Base-by-base conservation (phyloP, 306 rosid species). In the Vicia villosa region DNA sequence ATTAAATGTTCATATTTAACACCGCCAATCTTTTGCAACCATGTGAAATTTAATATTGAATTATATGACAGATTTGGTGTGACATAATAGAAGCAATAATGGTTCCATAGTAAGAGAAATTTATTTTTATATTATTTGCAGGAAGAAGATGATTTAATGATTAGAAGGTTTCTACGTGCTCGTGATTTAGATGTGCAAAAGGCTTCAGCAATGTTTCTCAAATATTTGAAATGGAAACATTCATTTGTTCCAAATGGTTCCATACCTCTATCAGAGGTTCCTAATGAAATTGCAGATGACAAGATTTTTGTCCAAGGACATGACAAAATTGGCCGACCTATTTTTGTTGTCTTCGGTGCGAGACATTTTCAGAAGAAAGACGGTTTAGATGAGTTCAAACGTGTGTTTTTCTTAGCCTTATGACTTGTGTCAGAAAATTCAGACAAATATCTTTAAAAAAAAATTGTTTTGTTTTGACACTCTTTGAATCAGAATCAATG, bases 91-190 rank as follows among this genome's bases (percentile, higher is more conserved):
- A 28, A 28, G 32, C 32, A 28, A 28, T 28, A 28, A 24, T 24
- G 28, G 28, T 24, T 24, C 2, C 28, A 24, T 24, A 24, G 28
- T 3, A 2, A 24, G 28, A 24, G 2, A 24, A 2, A 4, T 24
- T 24, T 4, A 24, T 49, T 16, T 49, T 8, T 20, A 30, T 17
- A 2, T 51, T 34, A 45, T 63, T 13, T 63, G 74, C 73, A 87
- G 92, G 85, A 22, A 72, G 82, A 76, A 43, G 86, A 87, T 81
- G 86, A 87, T 38, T 70, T 59, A 10, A 72, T 34, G 68, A 28
- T 87, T 11, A 81, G 88, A 72, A 85, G 90, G 76, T 79, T 87
- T 68, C 32, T 87, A 58, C 77, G 76, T 3, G 90, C 93, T 57
- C 88, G 88, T 21, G 79, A 79, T 50, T 69, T 81, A 22, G 69